Evolutionary conservation across 2,329 filamentous ascomycete genomes (phyloP), one percentile per base, ranked within the genome.

Genomic region (Fusarium papillatum): DNA sequence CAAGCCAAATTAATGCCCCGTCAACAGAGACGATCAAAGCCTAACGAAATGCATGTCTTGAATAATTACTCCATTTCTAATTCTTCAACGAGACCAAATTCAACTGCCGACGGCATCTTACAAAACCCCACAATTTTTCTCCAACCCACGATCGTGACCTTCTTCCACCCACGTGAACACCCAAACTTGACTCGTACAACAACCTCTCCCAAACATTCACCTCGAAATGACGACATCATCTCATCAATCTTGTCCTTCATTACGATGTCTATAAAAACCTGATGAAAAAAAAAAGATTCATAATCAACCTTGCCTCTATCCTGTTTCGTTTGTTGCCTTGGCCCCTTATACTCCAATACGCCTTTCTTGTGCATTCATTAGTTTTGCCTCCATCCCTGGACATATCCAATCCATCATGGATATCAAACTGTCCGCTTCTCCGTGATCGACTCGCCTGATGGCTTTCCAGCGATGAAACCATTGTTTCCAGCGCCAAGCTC

Each of bases 391-490:
- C 66, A 61, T 50, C 29, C 55, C 38, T 41, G 43, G 24, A 60
- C 38, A n/a, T 6, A 26, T 13, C 14, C 46, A 7, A 48, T 29
- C 60, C 41, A 38, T 39, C n/a, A 26, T 29, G 38, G 22, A 41
- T 62, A 39, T 83, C 66, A 89, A n/a, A 81, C 81, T 6, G 81
- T 83, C 79, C 89, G 85, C 86, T 88, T 92, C 85, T 93, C 92
- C 5, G 87, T 85, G 76, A 95, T 94, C 2, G 88, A 82, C 82
- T 87, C 82, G 6, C 90, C 91, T 3, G 86, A 78, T 1, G 90
- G 90, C 79, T 75, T 79, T 3, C 82, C 86, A 4, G 81, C 82
- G 0, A 90, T 85, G 71, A 93, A 90, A 3, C 90, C 90, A 7
- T 80, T 83, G 39, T 88, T 84, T 7, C 68, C 78, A 0, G 87